Base-by-base conservation (phyloP, 495 filamentous ascomycete genomes). In the Talaromyces wortmannii region DNA sequence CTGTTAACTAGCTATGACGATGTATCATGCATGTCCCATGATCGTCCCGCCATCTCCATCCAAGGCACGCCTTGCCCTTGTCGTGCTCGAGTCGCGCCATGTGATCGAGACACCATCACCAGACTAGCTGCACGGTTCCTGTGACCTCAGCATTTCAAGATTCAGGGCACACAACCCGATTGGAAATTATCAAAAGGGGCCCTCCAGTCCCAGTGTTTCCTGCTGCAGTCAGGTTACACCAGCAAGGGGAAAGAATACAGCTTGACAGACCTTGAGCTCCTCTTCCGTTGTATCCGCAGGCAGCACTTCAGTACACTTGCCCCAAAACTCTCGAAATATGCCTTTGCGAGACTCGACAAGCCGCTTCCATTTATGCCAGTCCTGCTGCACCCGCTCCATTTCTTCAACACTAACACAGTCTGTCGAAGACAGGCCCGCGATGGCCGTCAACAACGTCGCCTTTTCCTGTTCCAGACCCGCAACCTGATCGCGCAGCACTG, bases 271-370 rank as follows among this genome's bases (percentile, higher is more conserved):
- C 79, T 78, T 81, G 10, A 83, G 61, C 53, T 82, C 77, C 23
- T 65, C 61, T 57, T 61, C 66, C 50, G 62, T 75, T 61, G 69
- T 71, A 45, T 69, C 71, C 46, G 77, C 73, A 17, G 76, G 72
- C 55, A 83, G 57, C 31, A 71, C 65, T 48, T 78, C 78, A 45
- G 74, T 73, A 56, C 70, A 73, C 50, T 60, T 65, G n/a, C 52
- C 63, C 79, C 79, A 83, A 18, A 84, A 48, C 40, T 79, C 74
- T 42, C 69, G 61, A 63, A 74, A 82, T 11, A 84, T 80, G 48
- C 67, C 74, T 63, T 72, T 71, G 53, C 85, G 76, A 18, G 57
- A 55, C 18, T 50, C 62, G 33, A 68, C 75, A 48, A 74, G 74
- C 32, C 54, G 67, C 51, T 67, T 64, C 85, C 83, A 88, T 45